phyloP scores from a whole-genome alignment of 352 stramenopile genomes.

The Phytophthora sp. region DNA sequence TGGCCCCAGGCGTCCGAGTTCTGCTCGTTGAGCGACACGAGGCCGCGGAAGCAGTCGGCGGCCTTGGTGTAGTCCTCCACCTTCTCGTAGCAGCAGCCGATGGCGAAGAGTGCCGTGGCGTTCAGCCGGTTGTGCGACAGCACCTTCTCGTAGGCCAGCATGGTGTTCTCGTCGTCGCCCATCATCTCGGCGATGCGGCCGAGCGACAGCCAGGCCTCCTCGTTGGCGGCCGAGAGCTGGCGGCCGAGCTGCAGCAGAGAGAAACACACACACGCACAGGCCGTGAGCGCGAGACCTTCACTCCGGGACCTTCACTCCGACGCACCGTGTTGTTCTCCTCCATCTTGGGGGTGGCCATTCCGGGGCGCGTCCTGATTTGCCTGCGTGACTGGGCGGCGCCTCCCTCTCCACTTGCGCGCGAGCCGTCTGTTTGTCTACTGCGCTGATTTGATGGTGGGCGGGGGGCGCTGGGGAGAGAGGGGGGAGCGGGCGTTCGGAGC shows the following conservation, averaged over 20 bases:
- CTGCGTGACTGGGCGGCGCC: too few species aligned
- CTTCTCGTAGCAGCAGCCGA: conserved; percentile 89
- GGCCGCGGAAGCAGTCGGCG: conserved; percentile 85
- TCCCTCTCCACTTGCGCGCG: conserved; percentile 27
- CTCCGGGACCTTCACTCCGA: background rate
- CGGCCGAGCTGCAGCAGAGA: conserved; percentile 51
- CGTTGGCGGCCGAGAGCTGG: conserved; percentile 79
- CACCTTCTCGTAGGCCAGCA: conserved; percentile 89
- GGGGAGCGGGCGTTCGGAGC: conserved; percentile 23
- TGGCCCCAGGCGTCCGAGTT: conserved; percentile 88
- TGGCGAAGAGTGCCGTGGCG: conserved; percentile 78
- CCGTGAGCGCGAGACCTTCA: background rate
- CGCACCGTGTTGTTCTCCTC: conserved; percentile 79
- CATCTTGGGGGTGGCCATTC: conserved; percentile 84
- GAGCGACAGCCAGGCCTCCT: conserved; percentile 84
- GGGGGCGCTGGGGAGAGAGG: conserved; percentile 26
- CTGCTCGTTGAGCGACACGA: conserved; percentile 85
- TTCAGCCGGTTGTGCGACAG: conserved; percentile 89
- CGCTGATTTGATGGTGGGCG: conserved; percentile 41
- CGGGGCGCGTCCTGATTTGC: conserved; percentile 15
- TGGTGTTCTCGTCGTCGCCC: conserved; percentile 90
- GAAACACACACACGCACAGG: background rate
- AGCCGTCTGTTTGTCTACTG: conserved; percentile 55
- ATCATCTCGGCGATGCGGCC: conserved; percentile 91
- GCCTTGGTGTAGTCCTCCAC: conserved; percentile 88